Evolutionary conservation across 1,139 yeast species (phyloP).

Genomic region (Meyerozyma smithsonii): DNA sequence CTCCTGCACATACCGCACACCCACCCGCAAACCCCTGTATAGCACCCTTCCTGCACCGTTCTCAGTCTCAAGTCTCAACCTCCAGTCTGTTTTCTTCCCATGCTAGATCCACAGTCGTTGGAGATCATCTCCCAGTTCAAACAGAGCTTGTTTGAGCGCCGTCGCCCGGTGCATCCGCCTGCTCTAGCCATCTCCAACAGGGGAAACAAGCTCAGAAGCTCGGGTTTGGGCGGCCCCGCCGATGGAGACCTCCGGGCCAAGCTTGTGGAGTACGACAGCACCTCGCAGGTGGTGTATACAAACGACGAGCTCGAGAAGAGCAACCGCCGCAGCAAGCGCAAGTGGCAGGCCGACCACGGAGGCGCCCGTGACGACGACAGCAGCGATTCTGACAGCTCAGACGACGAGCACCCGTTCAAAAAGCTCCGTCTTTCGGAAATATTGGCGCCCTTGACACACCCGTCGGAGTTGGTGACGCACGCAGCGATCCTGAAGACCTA

Average conservation of each 20-base stretch:
- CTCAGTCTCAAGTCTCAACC: not conserved
- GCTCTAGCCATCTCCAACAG: conserved; percentile 26
- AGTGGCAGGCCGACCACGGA: conserved; percentile 24
- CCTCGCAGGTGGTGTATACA: conserved; percentile 34
- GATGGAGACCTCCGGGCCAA: conserved; percentile 22
- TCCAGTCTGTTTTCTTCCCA: conserved; percentile 9
- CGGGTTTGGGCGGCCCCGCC: not conserved
- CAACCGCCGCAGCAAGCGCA: conserved; percentile 28
- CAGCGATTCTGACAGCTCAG: conserved; percentile 20
- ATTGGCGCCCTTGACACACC: conserved; percentile 73
- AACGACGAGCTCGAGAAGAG: conserved; percentile 30
- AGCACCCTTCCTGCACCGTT: not conserved
- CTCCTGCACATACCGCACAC: not conserved
- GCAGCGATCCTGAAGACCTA: conserved; percentile 68
- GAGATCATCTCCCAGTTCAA: conserved; percentile 39
- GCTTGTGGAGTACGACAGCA: conserved; percentile 41
- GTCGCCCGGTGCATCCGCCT: conserved; percentile 5
- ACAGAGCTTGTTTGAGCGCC: conserved; percentile 28
- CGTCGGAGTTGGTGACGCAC: conserved; percentile 73
- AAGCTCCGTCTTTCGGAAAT: conserved; percentile 46
- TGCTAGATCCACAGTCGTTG: conserved; percentile 38
- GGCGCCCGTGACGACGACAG: conserved; percentile 12
- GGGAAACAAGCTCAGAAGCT: conserved; percentile 27
- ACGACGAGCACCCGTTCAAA: conserved; percentile 31
- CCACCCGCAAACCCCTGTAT: too few relatives aligned